Evolutionary conservation across 495 filamentous ascomycete species (phyloP).

Genomic region (Massariosphaeria phaeospora): DNA sequence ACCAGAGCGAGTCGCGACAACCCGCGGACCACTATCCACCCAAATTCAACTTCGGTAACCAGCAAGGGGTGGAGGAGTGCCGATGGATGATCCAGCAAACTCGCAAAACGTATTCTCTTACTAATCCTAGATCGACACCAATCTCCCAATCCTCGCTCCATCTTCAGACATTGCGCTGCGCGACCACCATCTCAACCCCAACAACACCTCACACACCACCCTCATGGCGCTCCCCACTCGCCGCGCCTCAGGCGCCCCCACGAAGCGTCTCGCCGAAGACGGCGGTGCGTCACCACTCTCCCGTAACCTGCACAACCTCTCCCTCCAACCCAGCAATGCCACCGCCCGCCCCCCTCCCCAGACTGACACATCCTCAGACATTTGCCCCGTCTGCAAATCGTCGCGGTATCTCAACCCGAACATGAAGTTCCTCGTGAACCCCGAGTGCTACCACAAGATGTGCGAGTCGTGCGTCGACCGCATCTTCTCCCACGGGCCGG

Average conservation of each 20-base stretch:
- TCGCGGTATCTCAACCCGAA: conserved; percentile 88
- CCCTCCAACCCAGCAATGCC: conserved; percentile 9
- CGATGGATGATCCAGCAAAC: no score
- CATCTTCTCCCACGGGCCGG: conserved; percentile 85
- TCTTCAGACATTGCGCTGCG: background rate
- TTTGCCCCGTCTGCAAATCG: conserved; percentile 95
- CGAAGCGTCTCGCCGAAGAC: conserved; percentile 30
- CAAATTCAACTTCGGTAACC: no score
- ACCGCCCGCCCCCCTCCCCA: background rate
- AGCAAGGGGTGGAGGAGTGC: no score
- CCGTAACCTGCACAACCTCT: conserved; percentile 5
- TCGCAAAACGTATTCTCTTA: background rate
- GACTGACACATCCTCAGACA: conserved; percentile 51
- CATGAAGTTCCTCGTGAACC: conserved; percentile 92
- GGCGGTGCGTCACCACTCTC: conserved; percentile 31
- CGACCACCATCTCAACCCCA: background rate
- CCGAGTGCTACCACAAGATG: conserved; percentile 99
- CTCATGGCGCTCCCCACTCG: conserved; percentile 28
- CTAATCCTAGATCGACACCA: no score
- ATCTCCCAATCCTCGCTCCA: no score
- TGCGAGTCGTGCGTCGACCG: conserved; percentile 91
- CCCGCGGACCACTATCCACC: no score
- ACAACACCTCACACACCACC: background rate
- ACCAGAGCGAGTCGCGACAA: no score
- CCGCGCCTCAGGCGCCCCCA: conserved; percentile 12